These are phyloP conservation scores for Arachnopeziza araneosa DNA, from an alignment of 2,329 filamentous ascomycete genomes.

Conservation along the genomic window DNA sequence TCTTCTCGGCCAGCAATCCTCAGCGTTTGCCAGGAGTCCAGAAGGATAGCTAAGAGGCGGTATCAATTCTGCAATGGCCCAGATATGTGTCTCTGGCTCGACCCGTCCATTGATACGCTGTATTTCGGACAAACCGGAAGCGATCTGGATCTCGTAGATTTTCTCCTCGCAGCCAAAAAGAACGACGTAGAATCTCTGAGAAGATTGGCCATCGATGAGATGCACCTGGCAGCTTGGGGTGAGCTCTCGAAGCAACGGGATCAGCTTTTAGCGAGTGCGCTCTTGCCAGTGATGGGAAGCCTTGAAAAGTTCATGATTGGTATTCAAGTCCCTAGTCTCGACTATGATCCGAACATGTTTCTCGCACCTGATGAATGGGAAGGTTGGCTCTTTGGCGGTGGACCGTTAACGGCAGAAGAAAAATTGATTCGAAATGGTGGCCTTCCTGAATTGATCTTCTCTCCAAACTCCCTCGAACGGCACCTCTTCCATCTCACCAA, in stretches of 20 bases:
- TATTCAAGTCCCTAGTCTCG: conserved; percentile 1
- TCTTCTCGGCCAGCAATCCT: background rate
- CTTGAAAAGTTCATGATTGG: conserved; percentile 2
- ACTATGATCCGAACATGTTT: background rate
- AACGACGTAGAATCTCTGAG: background rate
- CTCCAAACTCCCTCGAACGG: background rate
- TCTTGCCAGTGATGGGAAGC: background rate
- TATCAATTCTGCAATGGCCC: conserved; percentile 2
- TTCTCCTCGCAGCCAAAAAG: background rate
- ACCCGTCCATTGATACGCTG: conserved; percentile 4
- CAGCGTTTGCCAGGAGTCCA: conserved; percentile 2
- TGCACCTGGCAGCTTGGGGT: conserved; percentile 3
- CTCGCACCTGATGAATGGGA: conserved; percentile 1
- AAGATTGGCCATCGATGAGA: conserved; percentile 4
- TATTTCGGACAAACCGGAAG: conserved; percentile 4
- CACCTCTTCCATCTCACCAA: conserved; percentile 2
- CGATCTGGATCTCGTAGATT: conserved; percentile 2
- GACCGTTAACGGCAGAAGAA: conserved; percentile 1
- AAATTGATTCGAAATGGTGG: background rate
- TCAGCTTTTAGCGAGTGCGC: background rate
- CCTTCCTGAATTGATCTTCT: background rate
- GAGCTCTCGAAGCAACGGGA: background rate
- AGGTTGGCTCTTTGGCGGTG: conserved; percentile 5
- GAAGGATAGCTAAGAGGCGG: background rate
- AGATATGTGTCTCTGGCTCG: background rate